A percentile compares a stretch with the other conserved stretches of the same genome.
phyloP scores from a whole-genome alignment of 148 eudicot genomes.

The Vaccinium vitisidaea region DNA sequence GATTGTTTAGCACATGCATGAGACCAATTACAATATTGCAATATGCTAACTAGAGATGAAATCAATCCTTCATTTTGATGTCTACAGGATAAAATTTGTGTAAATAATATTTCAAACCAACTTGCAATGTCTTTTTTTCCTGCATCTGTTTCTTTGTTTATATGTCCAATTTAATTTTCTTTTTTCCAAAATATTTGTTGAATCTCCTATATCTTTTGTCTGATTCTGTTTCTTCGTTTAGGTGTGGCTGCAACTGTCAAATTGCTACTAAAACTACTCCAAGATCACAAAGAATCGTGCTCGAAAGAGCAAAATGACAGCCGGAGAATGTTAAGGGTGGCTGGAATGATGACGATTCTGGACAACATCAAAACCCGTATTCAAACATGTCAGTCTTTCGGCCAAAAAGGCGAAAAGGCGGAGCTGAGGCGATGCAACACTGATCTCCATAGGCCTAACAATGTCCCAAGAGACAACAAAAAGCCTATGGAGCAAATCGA shows the following conservation, averaged over 20 bases:
- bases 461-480: constrained; percentile 32
- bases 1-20: neutral
- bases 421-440: constrained; percentile 57
- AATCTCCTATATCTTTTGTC: neutral
- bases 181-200: neutral
- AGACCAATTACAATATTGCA: neutral
- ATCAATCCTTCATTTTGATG: neutral
- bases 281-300: constrained; percentile 78
- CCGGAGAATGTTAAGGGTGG: constrained; percentile 63
- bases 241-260: constrained; percentile 79
- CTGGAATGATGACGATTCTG: constrained; percentile 79
- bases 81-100: neutral
- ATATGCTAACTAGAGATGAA: neutral
- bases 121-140: neutral
- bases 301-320: constrained; percentile 43
- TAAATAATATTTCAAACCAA: neutral
- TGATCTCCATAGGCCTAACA: constrained; percentile 29
- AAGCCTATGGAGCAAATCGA: constrained; percentile 28
- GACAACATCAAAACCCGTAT: constrained; percentile 65
- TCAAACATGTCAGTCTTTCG: constrained; percentile 58
- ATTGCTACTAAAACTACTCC: constrained; percentile 62
- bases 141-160: neutral
- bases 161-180: neutral
- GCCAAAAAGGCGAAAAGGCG: constrained; percentile 29
- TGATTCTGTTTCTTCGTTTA: constrained; percentile 14